These are phyloP conservation scores for Pleurotus salmoneostramineus DNA, from an alignment of 768 basidiomycete genomes.

Conservation along the genomic window DNA sequence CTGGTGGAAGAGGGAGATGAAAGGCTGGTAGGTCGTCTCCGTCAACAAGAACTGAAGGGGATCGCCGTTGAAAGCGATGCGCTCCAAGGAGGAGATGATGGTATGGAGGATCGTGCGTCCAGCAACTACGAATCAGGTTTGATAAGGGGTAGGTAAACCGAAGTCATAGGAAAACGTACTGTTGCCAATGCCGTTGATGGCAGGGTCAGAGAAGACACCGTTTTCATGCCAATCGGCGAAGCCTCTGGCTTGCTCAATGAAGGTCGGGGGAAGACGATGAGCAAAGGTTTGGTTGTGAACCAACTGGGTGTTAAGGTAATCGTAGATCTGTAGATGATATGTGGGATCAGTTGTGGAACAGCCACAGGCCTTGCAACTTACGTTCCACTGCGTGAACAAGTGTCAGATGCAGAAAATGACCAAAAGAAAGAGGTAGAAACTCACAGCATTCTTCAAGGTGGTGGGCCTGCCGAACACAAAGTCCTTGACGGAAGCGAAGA, in stretches of 20 bases:
- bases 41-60: conserved; percentile 76
- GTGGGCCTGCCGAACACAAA: conserved; percentile 68
- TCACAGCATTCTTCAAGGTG: conserved; percentile 64
- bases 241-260: conserved; percentile 68
- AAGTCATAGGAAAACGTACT: conserved; percentile 40
- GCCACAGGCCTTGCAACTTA: conserved; percentile 27
- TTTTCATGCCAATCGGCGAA: conserved; percentile 81
- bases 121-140: conserved; percentile 49
- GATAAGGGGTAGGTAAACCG: not conserved
- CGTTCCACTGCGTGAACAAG: conserved; percentile 63
- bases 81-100: conserved; percentile 67
- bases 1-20: conserved; percentile 84
- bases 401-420: conserved; percentile 12
- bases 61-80: conserved; percentile 76
- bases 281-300: conserved; percentile 82
- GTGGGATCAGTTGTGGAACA: conserved; percentile 7
- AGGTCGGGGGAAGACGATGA: conserved; percentile 74
- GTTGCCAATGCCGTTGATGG: conserved; percentile 71
- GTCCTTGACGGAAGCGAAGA: conserved; percentile 65
- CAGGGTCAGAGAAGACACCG: conserved; percentile 62
- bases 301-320: conserved; percentile 73
- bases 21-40: conserved; percentile 85
- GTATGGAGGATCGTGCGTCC: conserved; percentile 76
- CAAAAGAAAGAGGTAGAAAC: conserved; percentile 18
- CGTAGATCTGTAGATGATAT: conserved; percentile 51